Percentiles rank a stretch among this genome's conserved stretches.
These are phyloP conservation scores for Puccinia polysora DNA, from an alignment of 1,284 basidiomycete species.

Conservation along the genomic window DNA sequence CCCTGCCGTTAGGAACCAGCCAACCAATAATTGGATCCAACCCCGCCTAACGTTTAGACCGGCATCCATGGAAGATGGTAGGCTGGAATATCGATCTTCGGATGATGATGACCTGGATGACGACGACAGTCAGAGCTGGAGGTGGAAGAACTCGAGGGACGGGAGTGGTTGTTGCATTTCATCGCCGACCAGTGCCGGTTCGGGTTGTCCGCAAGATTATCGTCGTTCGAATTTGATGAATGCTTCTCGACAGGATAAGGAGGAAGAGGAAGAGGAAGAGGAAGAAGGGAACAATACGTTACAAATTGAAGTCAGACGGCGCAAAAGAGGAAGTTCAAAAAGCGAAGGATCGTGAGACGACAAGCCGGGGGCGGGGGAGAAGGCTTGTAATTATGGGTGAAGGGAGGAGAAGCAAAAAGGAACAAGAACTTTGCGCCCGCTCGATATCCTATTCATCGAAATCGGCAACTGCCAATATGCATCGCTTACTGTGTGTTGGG, in stretches of 20 bases:
- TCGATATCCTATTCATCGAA: too few relatives aligned
- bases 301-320: constrained; percentile 16
- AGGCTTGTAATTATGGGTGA: too few relatives aligned
- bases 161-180: not conserved
- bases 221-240: not conserved
- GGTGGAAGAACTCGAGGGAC: not conserved
- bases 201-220: not conserved
- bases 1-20: not conserved
- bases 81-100: constrained; percentile 14
- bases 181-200: not conserved
- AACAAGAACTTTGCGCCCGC: too few relatives aligned
- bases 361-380: too few relatives aligned
- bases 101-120: constrained; percentile 25
- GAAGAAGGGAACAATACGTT: constrained; percentile 11
- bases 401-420: too few relatives aligned
- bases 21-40: not conserved
- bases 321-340: constrained; percentile 15
- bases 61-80: constrained; percentile 6
- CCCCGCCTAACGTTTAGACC: constrained; percentile 25
- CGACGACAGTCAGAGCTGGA: not conserved
- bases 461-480: too few relatives aligned
- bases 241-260: not conserved
- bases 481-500: too few relatives aligned
- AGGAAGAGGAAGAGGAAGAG: not conserved
- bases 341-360: constrained; percentile 27